Evolutionary conservation across 1,284 basidiomycete species (phyloP).

Genomic region (Xerocomus minutiporus): DNA sequence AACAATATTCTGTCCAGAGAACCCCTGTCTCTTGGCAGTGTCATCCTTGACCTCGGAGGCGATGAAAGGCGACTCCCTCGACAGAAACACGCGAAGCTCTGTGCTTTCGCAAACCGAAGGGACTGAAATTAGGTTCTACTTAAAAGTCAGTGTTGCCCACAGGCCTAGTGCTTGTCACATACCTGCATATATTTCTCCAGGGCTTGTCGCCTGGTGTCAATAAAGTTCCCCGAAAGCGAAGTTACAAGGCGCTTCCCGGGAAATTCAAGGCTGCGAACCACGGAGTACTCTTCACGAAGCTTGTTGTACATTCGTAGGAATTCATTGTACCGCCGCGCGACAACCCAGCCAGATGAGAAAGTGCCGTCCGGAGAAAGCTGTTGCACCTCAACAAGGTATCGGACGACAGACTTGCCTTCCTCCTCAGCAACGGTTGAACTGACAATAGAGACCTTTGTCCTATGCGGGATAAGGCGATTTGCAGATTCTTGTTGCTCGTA

Average conservation of each 20-base stretch:
- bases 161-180: conserved; percentile 18
- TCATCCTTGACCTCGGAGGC: conserved; percentile 46
- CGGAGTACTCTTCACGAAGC: conserved; percentile 67
- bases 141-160: conserved; percentile 2
- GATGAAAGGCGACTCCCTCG: conserved; percentile 76
- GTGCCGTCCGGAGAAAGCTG: conserved; percentile 76
- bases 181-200: conserved; percentile 91
- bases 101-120: conserved; percentile 77
- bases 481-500: conserved; percentile 88
- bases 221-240: conserved; percentile 73
- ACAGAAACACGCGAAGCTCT: conserved; percentile 83
- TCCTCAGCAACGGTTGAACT: conserved; percentile 75
- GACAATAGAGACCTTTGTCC: conserved; percentile 75
- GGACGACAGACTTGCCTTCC: conserved; percentile 82
- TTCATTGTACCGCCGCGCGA: conserved; percentile 90
- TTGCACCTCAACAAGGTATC: conserved; percentile 90
- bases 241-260: conserved; percentile 89
- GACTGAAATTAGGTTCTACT: conserved; percentile 68
- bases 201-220: conserved; percentile 74
- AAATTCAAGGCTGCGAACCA: conserved; percentile 74
- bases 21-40: conserved; percentile 40
- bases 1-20: conserved; percentile 72
- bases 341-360: conserved; percentile 83
- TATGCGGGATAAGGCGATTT: conserved; percentile 75
- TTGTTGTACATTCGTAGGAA: conserved; percentile 87